These are phyloP conservation scores for Nakazawaea holstii DNA, from an alignment of 805 yeast genomes.

Conservation along the genomic window DNA sequence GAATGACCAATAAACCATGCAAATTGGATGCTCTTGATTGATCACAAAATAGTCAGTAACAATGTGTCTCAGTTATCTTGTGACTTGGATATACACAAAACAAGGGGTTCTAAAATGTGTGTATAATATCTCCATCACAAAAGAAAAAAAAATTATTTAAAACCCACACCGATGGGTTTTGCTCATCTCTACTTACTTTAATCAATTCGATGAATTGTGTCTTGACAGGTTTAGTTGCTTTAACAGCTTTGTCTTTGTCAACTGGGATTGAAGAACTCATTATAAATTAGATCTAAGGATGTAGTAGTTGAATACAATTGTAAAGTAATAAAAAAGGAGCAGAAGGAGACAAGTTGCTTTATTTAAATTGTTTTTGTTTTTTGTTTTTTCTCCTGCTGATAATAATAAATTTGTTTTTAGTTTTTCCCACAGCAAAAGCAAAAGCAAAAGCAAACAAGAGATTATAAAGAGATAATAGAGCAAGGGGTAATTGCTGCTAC, in stretches of 20 bases:
- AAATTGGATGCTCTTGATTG: slow-evolving; percentile 50
- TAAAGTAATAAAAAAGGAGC: no score
- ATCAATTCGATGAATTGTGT: background rate
- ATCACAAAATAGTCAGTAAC: background rate
- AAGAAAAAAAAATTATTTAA: background rate
- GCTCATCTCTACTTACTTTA: slow-evolving; percentile 1
- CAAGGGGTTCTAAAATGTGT: background rate
- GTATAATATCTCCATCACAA: background rate
- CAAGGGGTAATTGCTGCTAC: no score
- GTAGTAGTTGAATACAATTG: no score
- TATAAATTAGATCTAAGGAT: background rate
- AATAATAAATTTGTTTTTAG: background rate
- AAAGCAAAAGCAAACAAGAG: no score
- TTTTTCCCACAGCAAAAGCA: no score
- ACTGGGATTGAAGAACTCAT: background rate
- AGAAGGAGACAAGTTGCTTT: no score
- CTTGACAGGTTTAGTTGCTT: background rate
- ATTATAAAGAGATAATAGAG: no score
- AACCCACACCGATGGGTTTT: no score
- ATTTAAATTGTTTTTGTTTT: background rate
- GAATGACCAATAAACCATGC: slow-evolving; percentile 71
- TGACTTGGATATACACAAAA: no score
- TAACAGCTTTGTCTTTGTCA: background rate
- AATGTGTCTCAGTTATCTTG: no score
- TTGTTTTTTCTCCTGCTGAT: no score